Base-by-base conservation (phyloP, 164 flowering plant species). In the Magnolia officinalis region DNA sequence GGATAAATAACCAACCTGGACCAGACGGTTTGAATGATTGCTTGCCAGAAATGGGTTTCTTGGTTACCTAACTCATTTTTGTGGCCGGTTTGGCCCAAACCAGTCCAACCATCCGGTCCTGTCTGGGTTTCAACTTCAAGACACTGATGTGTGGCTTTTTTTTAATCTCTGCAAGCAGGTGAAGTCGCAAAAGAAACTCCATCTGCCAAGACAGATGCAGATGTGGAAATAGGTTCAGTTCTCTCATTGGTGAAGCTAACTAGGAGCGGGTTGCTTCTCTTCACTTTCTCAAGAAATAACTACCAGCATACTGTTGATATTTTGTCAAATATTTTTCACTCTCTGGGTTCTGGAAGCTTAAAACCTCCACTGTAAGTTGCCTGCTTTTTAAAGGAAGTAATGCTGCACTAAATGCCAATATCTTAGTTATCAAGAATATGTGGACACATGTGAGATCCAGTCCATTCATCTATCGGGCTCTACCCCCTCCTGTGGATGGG, bases 201-300 rank as follows among this genome's bases (percentile, higher is more conserved):
- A 20, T 14, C 75, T 75, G 68, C 75, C 11, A 77, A 74, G 50
- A 75, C 55, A 18, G 85, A 83, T 49, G 58, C 58, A 50, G 64
- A 67, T 79, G 74, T 26, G 45, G 84, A 79, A 19, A 72, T 26
- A 26, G 72, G 65, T 73, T 51, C n/a, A 71, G 63, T 50, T 73
- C 90, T 94, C 80, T 91, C 96, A 21, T 82, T 94, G 26, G 96
- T 94, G 51, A 94, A 92, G 91, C 85, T 94, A 70, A 91, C 90
- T 52, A 86, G 88, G 81, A 94, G 94, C 78, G 98, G 98, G 9
- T 80, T 92, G 82, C 83, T 94, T 86, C 92, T 94, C 72, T 83
- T 94, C 77, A 86, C 86, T 31, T 86, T 91, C 72, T 86, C 86
- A 6, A 75, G 20, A 21, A 81, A 85, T 71, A 76, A 10, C 50